Evolutionary conservation across 345 rosid genomes (phyloP).

Genomic region (Gossypium bickii): DNA sequence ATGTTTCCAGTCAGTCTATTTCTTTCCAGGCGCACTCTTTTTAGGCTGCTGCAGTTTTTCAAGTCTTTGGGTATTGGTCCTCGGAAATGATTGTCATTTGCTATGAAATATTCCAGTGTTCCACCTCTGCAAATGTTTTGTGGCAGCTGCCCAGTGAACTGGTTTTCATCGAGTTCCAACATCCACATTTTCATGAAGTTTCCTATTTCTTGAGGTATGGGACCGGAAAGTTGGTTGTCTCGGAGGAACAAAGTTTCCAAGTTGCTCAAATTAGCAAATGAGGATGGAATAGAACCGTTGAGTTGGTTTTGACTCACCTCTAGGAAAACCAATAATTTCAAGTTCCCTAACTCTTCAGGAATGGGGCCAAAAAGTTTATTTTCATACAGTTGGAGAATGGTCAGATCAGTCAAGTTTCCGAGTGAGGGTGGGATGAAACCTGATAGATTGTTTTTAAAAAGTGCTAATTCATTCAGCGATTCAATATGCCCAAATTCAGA

Average conservation of each 20-base stretch:
- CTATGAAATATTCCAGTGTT: neutral
- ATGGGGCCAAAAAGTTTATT: neutral
- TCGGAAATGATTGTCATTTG: neutral
- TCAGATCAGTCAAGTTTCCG: neutral
- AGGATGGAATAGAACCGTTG: neutral
- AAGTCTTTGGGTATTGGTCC: neutral
- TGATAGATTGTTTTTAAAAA: neutral
- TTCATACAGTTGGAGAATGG: neutral
- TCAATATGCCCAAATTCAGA: neutral
- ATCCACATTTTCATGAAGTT: neutral
- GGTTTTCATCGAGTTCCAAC: neutral
- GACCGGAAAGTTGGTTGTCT: neutral
- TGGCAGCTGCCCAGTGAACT: neutral
- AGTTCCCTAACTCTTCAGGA: neutral
- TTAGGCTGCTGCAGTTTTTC: neutral
- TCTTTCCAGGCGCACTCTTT: neutral
- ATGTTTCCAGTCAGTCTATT: neutral
- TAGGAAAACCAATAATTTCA: neutral
- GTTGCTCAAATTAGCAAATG: neutral
- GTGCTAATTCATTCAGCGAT: neutral
- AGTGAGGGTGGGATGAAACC: neutral
- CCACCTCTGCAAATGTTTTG: neutral
- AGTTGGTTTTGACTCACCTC: neutral
- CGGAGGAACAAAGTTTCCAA: slow-evolving; percentile 3
- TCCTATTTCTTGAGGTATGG: slow-evolving; percentile 3